Conservation (phyloP, 257 asterid species). For the Solanum chiquidenum region DNA sequence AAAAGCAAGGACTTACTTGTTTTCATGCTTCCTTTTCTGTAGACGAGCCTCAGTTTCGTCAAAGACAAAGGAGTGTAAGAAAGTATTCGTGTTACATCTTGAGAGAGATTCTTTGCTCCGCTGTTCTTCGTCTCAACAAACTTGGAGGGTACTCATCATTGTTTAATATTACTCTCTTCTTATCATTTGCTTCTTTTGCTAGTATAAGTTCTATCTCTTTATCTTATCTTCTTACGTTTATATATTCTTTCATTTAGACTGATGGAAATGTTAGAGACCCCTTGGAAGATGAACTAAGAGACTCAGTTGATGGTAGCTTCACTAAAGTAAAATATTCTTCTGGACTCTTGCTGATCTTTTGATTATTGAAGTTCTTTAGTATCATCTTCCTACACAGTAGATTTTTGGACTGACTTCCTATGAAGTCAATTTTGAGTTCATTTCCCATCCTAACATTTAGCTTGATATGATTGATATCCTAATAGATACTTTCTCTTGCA, state of each 20-base stretch:
- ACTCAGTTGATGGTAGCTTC: constrained; percentile 54
- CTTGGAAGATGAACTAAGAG: constrained; percentile 16
- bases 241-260: constrained; percentile 22
- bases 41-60: constrained; percentile 59
- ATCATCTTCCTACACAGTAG: not conserved
- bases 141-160: constrained; percentile 51
- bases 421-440: not conserved
- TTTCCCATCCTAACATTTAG: not conserved
- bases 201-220: not conserved
- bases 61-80: constrained; percentile 39
- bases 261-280: constrained; percentile 63
- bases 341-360: not conserved
- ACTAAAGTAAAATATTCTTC: constrained; percentile 32
- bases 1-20: not conserved
- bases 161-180: not conserved
- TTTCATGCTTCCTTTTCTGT: not conserved
- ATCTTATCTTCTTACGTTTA: not conserved
- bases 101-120: constrained; percentile 57
- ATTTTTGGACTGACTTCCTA: not conserved
- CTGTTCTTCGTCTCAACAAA: constrained; percentile 27
- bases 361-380: not conserved
- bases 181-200: not conserved
- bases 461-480: not conserved
- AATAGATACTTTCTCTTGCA: not conserved
- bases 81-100: constrained; percentile 40